Evolutionary conservation across 2,329 filamentous ascomycete genomes (phyloP).

Genomic region (Ophiocordyceps robertsii): DNA sequence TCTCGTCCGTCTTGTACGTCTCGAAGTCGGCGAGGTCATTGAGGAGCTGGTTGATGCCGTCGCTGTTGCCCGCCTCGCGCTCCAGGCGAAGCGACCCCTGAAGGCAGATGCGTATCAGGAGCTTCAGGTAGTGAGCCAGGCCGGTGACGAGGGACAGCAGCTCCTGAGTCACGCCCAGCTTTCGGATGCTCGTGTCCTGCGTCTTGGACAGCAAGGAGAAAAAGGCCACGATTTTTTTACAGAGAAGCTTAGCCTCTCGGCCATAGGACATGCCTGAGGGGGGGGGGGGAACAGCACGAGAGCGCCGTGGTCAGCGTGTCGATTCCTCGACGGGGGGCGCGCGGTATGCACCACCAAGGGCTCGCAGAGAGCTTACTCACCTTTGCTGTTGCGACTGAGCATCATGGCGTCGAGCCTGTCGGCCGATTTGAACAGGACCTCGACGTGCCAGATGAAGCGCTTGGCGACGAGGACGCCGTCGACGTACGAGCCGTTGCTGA

Average conservation of each 20-base stretch:
- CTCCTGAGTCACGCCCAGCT: constrained; percentile 93
- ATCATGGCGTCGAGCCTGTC: constrained; percentile 73
- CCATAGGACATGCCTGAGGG: constrained; percentile 68
- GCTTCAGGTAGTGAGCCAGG: constrained; percentile 91
- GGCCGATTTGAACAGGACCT: constrained; percentile 79
- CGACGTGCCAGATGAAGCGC: constrained; percentile 91
- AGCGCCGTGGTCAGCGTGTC: not conserved
- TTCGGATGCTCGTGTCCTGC: constrained; percentile 77
- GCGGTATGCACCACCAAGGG: not conserved
- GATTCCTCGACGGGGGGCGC: not conserved
- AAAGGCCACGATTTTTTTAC: constrained; percentile 98
- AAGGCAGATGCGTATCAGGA: constrained; percentile 90
- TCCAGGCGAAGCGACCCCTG: constrained; percentile 88
- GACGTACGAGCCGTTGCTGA: constrained; percentile 93
- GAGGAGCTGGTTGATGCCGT: constrained; percentile 71
- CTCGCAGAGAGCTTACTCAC: constrained; percentile 31
- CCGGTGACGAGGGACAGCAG: constrained; percentile 95
- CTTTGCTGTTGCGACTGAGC: constrained; percentile 56
- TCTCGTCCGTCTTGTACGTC: constrained; percentile 56
- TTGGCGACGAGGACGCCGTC: constrained; percentile 91
- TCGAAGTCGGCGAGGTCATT: constrained; percentile 79
- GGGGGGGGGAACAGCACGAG: too few species aligned
- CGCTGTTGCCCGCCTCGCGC: constrained; percentile 60
- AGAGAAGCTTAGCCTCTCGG: constrained; percentile 95
- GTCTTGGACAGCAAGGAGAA: constrained; percentile 91